Evolutionary conservation across 2,329 filamentous ascomycete species (phyloP).

Genomic region (Ceratocystis destructans): DNA sequence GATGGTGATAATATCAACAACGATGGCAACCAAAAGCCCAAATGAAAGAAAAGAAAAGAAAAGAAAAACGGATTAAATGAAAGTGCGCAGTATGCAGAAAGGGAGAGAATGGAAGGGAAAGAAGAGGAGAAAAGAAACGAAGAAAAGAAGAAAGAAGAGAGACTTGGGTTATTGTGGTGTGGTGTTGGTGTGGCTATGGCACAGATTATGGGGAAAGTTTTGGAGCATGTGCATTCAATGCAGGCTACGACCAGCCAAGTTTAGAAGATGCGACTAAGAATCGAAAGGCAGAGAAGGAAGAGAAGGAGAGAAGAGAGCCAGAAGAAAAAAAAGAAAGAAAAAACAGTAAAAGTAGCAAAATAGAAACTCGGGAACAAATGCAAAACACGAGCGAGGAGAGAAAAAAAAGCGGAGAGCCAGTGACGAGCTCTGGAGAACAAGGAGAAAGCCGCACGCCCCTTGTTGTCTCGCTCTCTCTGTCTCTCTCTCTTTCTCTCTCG

Average conservation of each 20-base stretch:
- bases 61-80: conserved; percentile 7
- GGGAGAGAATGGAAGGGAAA: neutral
- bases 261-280: conserved; percentile 2
- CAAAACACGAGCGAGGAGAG: neutral
- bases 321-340: neutral
- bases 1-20: neutral
- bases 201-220: conserved; percentile 9
- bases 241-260: conserved; percentile 1
- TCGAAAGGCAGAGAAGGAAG: neutral
- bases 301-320: neutral
- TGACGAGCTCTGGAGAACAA: neutral
- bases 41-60: conserved; percentile 5
- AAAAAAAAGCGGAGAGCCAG: neutral
- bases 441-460: neutral
- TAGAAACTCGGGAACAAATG: neutral
- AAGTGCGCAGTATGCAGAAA: neutral
- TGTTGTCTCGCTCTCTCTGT: neutral
- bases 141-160: conserved; percentile 3
- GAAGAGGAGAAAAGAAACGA: neutral
- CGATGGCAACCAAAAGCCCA: neutral
- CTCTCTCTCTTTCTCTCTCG: neutral
- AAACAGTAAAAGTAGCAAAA: neutral
- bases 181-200: conserved; percentile 12
- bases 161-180: neutral
- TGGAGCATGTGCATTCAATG: conserved; percentile 10